phyloP scores from a whole-genome alignment of 345 rosid species.

The Moringa oleifera region DNA sequence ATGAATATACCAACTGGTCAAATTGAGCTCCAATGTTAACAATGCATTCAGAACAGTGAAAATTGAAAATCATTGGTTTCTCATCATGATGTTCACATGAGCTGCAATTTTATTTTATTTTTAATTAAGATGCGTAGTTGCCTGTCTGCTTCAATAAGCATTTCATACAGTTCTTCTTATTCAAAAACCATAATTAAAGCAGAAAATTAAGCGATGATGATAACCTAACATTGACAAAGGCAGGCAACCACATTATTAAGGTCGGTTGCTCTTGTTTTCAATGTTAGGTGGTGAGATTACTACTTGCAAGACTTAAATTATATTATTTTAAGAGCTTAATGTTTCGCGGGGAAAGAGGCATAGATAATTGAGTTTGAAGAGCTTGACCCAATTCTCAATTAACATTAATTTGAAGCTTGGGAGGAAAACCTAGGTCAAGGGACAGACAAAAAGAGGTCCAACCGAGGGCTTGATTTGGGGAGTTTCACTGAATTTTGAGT shows the following conservation, averaged over 20 bases:
- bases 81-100: too few relatives aligned
- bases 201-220: neutral
- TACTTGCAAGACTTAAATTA: too few relatives aligned
- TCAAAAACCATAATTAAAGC: neutral
- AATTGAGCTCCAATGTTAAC: too few relatives aligned
- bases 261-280: constrained; percentile 2
- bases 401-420: constrained; percentile 27
- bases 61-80: too few relatives aligned
- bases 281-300: neutral
- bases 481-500: constrained; percentile 59
- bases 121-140: too few relatives aligned
- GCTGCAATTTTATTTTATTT: too few relatives aligned
- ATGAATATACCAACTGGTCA: too few relatives aligned
- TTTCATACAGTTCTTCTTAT: too few relatives aligned
- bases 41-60: too few relatives aligned
- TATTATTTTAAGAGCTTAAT: constrained; percentile 20
- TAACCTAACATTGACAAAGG: too few relatives aligned
- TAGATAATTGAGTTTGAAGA: constrained; percentile 39
- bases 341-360: constrained; percentile 42
- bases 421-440: constrained; percentile 33
- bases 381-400: constrained; percentile 27
- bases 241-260: too few relatives aligned
- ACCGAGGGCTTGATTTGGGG: constrained; percentile 47
- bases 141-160: too few relatives aligned
- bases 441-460: constrained; percentile 42